Base-by-base conservation (phyloP, 768 basidiomycete genomes). In the Mycena galopus region DNA sequence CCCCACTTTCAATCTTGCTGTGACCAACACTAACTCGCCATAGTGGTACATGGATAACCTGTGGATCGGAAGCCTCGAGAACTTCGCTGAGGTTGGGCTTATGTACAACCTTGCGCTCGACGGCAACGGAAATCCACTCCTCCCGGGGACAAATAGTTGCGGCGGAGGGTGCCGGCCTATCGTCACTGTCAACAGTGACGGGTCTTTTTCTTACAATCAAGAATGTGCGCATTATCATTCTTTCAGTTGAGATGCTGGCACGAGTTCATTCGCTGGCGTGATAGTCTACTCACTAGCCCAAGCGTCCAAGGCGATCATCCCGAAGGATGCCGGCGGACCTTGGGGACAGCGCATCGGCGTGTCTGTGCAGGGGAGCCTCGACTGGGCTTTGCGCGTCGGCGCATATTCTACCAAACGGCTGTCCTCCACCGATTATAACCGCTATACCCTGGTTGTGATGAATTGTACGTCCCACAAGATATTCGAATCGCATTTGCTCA, bases 21-120 rank as follows among this genome's bases (percentile, higher is more conserved):
- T 37, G 9, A 0, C 14, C 12, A 19, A 8, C 14, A 11, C 23
- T 58, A 10, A 58, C 23, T 7, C 47, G 86, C 6, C 16, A 9
- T 10, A 58, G 90, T 92, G 91, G 91, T 90, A 91, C 73, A 89
- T 92, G 86, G 86, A 91, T 69, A 91, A 91, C 75, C 50, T 72
- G 21, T 87, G 84, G 78, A 84, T 87, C 44, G 86, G 88, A 23
- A 64, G 83, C 8, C 90, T 95, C 91, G 92, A 93, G 92, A 75
- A 80, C 93, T 60, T n/a, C 33, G 57, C 57, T 2, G 35, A 35
- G 2, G 57, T 58, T 12, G 92, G 86, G 1, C 82, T 94, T 21
- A 92, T 93, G 90, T 95, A 92, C 92, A 93, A 93, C 76, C 79
- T 94, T 53, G 93, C 92, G 0, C 84, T 92, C 12, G 90, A 94